These are phyloP conservation scores for Marasmius tenuissimus DNA, from an alignment of 1,284 basidiomycete genomes.

Conservation along the genomic window DNA sequence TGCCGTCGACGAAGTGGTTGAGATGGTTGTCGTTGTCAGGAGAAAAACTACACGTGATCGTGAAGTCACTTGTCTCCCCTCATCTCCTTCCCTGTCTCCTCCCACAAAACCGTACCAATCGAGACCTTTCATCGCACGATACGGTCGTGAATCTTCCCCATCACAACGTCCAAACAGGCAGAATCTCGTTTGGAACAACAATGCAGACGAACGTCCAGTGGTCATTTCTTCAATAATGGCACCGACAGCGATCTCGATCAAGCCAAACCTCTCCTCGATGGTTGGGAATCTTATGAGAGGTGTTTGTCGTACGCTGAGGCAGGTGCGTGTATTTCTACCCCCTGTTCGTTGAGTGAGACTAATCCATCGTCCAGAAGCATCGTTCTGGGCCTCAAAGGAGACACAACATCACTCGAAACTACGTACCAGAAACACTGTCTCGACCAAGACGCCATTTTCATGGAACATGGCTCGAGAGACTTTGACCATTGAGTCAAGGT, in stretches of 20 bases:
- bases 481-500: constrained; percentile 75
- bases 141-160: no score
- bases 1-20: no score
- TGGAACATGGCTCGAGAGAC: constrained; percentile 97
- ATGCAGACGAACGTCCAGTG: no score
- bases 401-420: constrained; percentile 64
- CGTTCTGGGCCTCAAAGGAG: constrained; percentile 82
- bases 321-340: constrained; percentile 58
- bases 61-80: no score
- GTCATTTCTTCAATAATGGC: constrained; percentile 87
- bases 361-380: constrained; percentile 50
- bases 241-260: constrained; percentile 74
- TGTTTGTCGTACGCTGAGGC: constrained; percentile 94
- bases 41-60: no score
- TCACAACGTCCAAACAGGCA: no score
- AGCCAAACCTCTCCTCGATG: constrained; percentile 65
- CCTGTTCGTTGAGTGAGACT: no score
- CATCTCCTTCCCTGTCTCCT: no score
- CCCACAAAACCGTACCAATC: no score
- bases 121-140: no score
- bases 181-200: no score
- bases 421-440: constrained; percentile 89
- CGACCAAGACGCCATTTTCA: constrained; percentile 91
- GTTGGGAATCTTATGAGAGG: constrained; percentile 97
- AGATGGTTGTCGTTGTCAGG: no score